Base-by-base conservation (phyloP, 164 flowering plant genomes). In the Magnolia changhungtana region DNA sequence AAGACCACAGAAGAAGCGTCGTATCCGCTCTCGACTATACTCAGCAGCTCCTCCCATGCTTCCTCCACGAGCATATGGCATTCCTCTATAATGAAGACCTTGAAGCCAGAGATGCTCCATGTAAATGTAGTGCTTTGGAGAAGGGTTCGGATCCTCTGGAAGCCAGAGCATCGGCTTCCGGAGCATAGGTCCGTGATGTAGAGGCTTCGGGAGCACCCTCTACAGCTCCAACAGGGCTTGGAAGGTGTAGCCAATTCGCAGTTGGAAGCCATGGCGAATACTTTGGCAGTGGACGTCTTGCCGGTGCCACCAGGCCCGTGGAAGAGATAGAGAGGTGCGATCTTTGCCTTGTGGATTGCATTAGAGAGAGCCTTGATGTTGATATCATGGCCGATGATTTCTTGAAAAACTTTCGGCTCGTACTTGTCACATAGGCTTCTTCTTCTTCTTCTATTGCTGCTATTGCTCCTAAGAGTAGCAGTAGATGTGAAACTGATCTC, bases 281-380 rank as follows among this genome's bases (percentile, higher is more conserved):
- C 81, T 52, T 73, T 80, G 10, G 88, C 88, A 13, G 80, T 79
- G 50, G 84, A 86, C 6, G 82, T 82, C 72, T 86, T 86, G 18
- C 88, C 88, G 7, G 88, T 86, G 27, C 88, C 88, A 50, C 78
- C 74, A 4, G 86, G 82, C 29, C 88, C 88, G 61, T 86, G 81
- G 73, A 86, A 86, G 71, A 86, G 82, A 78, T 84, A 85, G 23
- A 84, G 77, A 63, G 79, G 77, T 7, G 75, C 80, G 66, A 83
- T 51, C 78, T 69, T 82, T 13, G 70, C 74, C 76, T 74, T 82
- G 68, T 69, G 71, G 49, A 79, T 79, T 50, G 85, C 85, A 76
- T 75, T 83, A 7, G 75, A 72, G 20, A 85, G 77, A 23, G 82
- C 81, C 77, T 78, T 74, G 13, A 81, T 24, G 27, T 71, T 59